Conservation (phyloP, 306 rosid genomes). For the Trichosanthes truncata region DNA sequence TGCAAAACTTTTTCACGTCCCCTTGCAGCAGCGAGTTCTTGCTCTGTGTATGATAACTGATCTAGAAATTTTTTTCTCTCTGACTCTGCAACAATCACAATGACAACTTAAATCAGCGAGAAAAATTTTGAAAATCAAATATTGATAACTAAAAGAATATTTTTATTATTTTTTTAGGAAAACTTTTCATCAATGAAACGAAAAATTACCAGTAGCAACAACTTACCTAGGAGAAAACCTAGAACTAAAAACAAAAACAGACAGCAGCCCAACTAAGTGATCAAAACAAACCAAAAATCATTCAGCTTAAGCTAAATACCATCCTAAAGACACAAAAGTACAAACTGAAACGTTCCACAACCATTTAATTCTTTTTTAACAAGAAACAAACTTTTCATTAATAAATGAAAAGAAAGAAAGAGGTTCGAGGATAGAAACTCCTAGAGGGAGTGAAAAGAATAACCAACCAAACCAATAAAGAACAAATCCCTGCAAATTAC, state of each 20-base stretch:
- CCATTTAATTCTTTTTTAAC: neutral
- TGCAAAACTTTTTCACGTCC: slow-evolving; percentile 71
- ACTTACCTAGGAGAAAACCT: neutral
- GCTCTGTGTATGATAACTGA: slow-evolving; percentile 43
- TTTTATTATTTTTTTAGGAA: neutral
- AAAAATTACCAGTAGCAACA: neutral
- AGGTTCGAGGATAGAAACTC: neutral
- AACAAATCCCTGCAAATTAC: no score
- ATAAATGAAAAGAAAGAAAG: neutral
- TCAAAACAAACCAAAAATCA: neutral
- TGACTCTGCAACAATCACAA: slow-evolving; percentile 33
- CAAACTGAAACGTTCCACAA: neutral
- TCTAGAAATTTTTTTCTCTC: slow-evolving; percentile 69
- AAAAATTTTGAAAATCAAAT: neutral
- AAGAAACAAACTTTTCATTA: neutral
- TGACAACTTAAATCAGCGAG: neutral
- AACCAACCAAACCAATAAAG: neutral
- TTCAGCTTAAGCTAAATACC: neutral
- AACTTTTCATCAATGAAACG: neutral
- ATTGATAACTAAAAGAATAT: neutral
- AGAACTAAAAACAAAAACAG: neutral
- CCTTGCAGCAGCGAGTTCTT: slow-evolving; percentile 87
- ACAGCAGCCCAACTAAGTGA: neutral
- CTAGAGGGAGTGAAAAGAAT: neutral
- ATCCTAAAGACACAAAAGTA: neutral